phyloP scores from a whole-genome alignment of 768 basidiomycete species.

The Russula sp. region DNA sequence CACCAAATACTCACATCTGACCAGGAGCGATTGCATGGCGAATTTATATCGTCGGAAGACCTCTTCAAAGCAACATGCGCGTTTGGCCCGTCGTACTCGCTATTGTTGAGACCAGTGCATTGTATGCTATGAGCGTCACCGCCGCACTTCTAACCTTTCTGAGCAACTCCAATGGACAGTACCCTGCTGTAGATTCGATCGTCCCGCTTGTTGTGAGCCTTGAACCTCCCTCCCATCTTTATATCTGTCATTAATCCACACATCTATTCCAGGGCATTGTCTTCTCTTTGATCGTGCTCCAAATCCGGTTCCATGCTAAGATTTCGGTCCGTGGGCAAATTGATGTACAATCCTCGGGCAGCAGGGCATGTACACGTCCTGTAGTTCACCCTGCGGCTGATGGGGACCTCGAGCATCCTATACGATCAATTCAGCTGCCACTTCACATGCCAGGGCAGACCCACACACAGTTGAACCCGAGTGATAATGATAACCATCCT shows the following conservation, averaged over 20 bases:
- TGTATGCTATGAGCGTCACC: background rate
- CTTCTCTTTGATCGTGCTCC: constrained; percentile 5
- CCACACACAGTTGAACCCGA: too few species aligned
- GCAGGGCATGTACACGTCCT: background rate
- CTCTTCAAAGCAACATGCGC: background rate
- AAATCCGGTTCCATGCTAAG: constrained; percentile 5
- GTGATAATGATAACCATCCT: too few species aligned
- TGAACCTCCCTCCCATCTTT: background rate
- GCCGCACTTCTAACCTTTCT: background rate
- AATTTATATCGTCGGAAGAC: background rate
- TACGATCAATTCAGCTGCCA: background rate
- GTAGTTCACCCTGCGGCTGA: background rate
- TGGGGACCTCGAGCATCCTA: background rate
- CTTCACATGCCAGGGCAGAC: background rate
- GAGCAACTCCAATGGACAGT: background rate
- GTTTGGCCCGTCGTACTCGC: background rate
- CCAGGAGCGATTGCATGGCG: constrained; percentile 5
- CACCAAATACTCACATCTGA: too few species aligned
- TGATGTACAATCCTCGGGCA: background rate
- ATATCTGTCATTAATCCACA: background rate
- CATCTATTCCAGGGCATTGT: background rate
- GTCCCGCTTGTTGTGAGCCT: background rate
- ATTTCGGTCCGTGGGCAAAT: background rate
- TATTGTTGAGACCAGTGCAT: constrained; percentile 3
- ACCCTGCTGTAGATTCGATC: background rate